These are phyloP conservation scores for Poa pratensis DNA, from an alignment of 176 grass and related monocot genomes.

Conservation along the genomic window DNA sequence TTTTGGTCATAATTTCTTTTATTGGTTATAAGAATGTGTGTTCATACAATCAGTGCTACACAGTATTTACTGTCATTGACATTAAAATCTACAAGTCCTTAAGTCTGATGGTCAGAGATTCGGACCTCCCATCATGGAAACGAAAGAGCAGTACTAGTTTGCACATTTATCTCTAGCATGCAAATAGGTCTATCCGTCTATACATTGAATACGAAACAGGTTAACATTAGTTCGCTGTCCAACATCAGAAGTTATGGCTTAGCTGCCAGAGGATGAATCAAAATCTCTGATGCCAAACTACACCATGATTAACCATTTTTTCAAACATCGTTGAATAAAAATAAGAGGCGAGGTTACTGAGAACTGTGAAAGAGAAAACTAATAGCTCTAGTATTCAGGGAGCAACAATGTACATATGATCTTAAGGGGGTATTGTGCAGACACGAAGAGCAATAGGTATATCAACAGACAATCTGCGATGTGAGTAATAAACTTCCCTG, in stretches of 20 bases:
- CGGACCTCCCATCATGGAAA: constrained; percentile 9
- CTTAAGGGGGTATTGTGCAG: background rate
- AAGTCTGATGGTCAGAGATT: background rate
- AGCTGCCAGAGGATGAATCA: background rate
- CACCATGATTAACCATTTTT: background rate
- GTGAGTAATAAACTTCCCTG: background rate
- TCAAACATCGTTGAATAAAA: constrained; percentile 1
- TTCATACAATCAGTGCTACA: background rate
- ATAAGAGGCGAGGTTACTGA: background rate
- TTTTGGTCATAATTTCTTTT: background rate
- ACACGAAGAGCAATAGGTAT: background rate
- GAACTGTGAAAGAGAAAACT: constrained; percentile 3
- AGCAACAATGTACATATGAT: constrained; percentile 6
- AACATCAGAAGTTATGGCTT: constrained; percentile 19
- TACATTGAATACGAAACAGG: background rate
- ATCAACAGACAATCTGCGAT: background rate
- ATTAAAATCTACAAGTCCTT: background rate
- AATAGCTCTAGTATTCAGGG: background rate
- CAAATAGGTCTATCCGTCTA: background rate
- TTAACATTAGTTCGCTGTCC: background rate
- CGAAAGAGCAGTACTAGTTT: background rate
- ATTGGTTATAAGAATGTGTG: background rate
- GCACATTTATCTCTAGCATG: background rate
- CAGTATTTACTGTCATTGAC: background rate
- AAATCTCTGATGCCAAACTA: constrained; percentile 5